Percentiles rank a stretch among this genome's conserved stretches.
These are phyloP conservation scores for Microdochium bolleyi DNA, from an alignment of 2,329 filamentous ascomycete species.

Conservation along the genomic window DNA sequence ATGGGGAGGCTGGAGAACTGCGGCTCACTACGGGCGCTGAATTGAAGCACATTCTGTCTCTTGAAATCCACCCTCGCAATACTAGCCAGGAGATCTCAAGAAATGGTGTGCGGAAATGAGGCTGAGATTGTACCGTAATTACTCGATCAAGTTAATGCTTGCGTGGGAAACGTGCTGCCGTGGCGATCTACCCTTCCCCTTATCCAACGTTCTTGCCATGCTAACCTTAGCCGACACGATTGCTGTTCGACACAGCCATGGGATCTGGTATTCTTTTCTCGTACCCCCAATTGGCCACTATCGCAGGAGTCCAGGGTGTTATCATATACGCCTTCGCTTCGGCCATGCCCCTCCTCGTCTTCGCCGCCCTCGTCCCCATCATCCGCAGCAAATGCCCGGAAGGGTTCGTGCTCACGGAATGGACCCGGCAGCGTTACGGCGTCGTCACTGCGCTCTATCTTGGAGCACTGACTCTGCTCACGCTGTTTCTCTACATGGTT, in stretches of 20 bases:
- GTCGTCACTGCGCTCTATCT: constrained; percentile 61
- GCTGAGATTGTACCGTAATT: constrained; percentile 94
- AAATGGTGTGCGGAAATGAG: constrained; percentile 42
- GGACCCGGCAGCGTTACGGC: constrained; percentile 75
- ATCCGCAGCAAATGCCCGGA: constrained; percentile 75
- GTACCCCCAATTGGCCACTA: constrained; percentile 73
- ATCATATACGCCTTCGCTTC: constrained; percentile 69
- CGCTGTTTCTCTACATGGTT: constrained; percentile 82
- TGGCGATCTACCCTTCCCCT: constrained; percentile 41
- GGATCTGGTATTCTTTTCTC: constrained; percentile 78
- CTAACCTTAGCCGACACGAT: constrained; percentile 21
- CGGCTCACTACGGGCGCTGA: constrained; percentile 85
- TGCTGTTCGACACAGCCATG: constrained; percentile 48
- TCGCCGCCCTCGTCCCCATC: constrained; percentile 66
- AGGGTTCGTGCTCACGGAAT: constrained; percentile 78
- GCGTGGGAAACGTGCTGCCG: constrained; percentile 97
- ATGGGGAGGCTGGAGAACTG: constrained; percentile 29
- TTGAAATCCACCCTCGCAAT: constrained; percentile 42
- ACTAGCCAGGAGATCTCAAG: constrained; percentile 26
- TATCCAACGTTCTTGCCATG: constrained; percentile 11
- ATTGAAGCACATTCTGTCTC: constrained; percentile 34
- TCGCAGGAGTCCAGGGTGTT: constrained; percentile 71
- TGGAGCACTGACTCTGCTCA: constrained; percentile 70
- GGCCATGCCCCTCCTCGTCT: constrained; percentile 64
- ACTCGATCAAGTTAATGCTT: constrained; percentile 99